These are phyloP conservation scores for Raphanus hybrid DNA, from an alignment of 441 rosid genomes.

Conservation along the genomic window DNA sequence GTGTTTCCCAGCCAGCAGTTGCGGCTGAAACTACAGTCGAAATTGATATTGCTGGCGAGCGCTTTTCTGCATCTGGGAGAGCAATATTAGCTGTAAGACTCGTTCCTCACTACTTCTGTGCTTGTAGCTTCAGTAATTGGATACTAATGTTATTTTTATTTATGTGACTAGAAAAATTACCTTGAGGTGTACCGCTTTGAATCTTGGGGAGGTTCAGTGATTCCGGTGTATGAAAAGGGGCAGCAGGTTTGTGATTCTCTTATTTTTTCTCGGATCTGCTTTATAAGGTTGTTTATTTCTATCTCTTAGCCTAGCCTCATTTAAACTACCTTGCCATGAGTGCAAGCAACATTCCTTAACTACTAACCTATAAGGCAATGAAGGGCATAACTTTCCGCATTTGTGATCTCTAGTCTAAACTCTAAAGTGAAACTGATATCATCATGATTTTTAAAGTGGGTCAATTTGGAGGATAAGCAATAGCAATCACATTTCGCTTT, in stretches of 20 bases:
- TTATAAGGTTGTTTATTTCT: conserved; percentile 14
- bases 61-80: conserved; percentile 86
- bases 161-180: conserved; percentile 81
- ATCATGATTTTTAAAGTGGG: not conserved
- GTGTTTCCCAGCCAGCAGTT: conserved; percentile 96
- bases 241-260: conserved; percentile 72
- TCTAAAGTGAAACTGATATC: not conserved
- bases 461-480: conserved; percentile 8
- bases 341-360: conserved; percentile 6
- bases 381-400: conserved; percentile 11
- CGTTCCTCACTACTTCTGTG: conserved; percentile 5
- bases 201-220: conserved; percentile 96
- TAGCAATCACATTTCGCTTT: conserved; percentile 19
- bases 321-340: not conserved
- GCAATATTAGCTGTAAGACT: conserved; percentile 83
- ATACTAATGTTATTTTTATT: conserved; percentile 37
- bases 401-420: conserved; percentile 23
- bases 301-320: conserved; percentile 21
- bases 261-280: conserved; percentile 14
- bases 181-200: conserved; percentile 92
- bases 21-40: conserved; percentile 97
- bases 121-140: conserved; percentile 11
- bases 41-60: conserved; percentile 93
- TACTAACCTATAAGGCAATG: conserved; percentile 19
- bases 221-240: conserved; percentile 77